Conservation (phyloP, 768 basidiomycete species). For the Mycena epipterygia region DNA sequence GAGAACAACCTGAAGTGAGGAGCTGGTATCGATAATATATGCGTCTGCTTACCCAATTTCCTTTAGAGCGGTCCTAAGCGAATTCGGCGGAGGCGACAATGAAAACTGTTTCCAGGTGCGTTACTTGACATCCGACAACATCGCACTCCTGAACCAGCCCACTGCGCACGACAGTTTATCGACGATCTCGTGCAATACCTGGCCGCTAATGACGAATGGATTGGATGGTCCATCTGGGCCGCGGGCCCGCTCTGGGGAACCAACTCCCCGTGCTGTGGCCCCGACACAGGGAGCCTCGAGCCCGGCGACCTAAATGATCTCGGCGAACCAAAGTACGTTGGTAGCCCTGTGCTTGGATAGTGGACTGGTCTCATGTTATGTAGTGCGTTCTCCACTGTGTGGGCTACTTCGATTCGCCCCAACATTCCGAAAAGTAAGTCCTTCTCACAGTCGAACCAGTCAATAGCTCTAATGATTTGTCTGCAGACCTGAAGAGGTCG, state of each 20-base stretch:
- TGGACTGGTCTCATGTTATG: background rate
- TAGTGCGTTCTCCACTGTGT: slow-evolving; percentile 55
- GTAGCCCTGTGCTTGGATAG: background rate
- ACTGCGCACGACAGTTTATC: slow-evolving; percentile 39
- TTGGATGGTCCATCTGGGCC: slow-evolving; percentile 64
- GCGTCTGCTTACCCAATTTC: background rate
- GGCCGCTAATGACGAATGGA: slow-evolving; percentile 57
- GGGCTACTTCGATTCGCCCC: slow-evolving; percentile 52
- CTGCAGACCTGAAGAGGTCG: slow-evolving; percentile 34
- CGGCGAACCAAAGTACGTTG: slow-evolving; percentile 53
- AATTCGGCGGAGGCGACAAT: slow-evolving; percentile 62
- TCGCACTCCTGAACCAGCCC: background rate
- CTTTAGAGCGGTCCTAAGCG: slow-evolving; percentile 57
- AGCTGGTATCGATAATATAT: background rate
- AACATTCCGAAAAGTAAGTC: slow-evolving; percentile 49
- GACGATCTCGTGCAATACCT: slow-evolving; percentile 58
- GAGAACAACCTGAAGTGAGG: slow-evolving; percentile 58
- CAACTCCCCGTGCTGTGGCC: slow-evolving; percentile 57
- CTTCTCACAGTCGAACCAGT: too few relatives aligned
- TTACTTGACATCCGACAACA: background rate
- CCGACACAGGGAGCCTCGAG: slow-evolving; percentile 59
- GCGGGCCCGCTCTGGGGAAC: slow-evolving; percentile 64
- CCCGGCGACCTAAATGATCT: slow-evolving; percentile 54
- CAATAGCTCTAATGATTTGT: background rate
- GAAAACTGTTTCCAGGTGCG: slow-evolving; percentile 55